These are phyloP conservation scores for Nematodospora valgi DNA, from an alignment of 805 yeast species.

Conservation along the genomic window DNA sequence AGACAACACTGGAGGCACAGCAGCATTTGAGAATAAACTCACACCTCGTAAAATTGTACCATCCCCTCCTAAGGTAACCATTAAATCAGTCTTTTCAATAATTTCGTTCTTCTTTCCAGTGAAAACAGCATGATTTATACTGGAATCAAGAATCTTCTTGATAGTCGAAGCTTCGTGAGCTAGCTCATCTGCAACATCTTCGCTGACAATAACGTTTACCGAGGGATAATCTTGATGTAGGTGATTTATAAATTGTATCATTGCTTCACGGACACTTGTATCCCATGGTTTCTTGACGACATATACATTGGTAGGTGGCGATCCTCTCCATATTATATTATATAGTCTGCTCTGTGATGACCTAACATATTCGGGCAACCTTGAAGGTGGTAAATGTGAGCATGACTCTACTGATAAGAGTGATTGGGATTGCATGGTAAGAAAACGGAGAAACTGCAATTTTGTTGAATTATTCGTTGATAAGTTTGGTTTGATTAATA, in stretches of 20 bases:
- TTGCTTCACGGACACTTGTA: conserved; percentile 57
- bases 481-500: neutral
- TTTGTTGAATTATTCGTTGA: too few relatives aligned
- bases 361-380: conserved; percentile 49
- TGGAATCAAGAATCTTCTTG: conserved; percentile 21
- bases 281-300: conserved; percentile 87
- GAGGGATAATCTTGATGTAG: conserved; percentile 61
- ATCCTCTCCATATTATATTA: conserved; percentile 62
- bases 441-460: too few relatives aligned
- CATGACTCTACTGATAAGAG: conserved; percentile 13
- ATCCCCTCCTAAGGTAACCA: conserved; percentile 94
- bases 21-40: conserved; percentile 63
- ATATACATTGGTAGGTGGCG: conserved; percentile 68
- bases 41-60: conserved; percentile 89
- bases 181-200: conserved; percentile 72
- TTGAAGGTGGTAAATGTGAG: conserved; percentile 12
- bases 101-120: conserved; percentile 61
- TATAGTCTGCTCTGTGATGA: conserved; percentile 60
- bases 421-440: neutral
- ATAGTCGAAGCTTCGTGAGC: conserved; percentile 16
- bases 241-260: conserved; percentile 61
- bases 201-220: conserved; percentile 73
- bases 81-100: conserved; percentile 64
- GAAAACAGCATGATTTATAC: conserved; percentile 31
- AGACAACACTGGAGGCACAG: conserved; percentile 85